Base-by-base conservation (phyloP, 257 asterid genomes). In the Capsicum baccatum region DNA sequence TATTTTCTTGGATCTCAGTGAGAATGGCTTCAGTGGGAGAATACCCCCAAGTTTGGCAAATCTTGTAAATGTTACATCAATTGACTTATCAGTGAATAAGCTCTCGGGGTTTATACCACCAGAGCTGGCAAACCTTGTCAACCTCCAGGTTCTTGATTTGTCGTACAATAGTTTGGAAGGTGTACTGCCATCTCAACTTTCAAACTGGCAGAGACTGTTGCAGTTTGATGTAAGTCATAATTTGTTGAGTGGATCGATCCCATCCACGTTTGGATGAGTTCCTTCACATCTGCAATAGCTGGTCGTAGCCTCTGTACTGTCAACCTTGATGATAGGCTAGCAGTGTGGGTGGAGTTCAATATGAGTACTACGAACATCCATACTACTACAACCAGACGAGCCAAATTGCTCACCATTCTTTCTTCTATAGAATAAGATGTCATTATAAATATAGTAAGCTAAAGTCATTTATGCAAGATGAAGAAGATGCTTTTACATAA, bases 81-180 rank as follows among this genome's bases (percentile, higher is more conserved):
- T 95, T 26, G 88, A 92, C 88, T 89, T 95, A 19, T 93, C 98
- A 48, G 79, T 79, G 86, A 95, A 95, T 86, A 86, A 84, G 74
- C 88, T 95, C 80, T 80, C 88, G 14, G 97, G 95, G 48, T 78
- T 74, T 88, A 78, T 95, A 59, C 97, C 97, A 5, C 83, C 79
- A 3, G 93, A 91, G 86, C 78, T 95, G 47, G 97, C 95, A 84
- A 84, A 81, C 66, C 95, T 95, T 33, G 82, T 63, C 73, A 55
- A 88, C 80, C 95, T 95, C 44, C 89, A 85, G 85, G 68, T 39
- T 37, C 82, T 94, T 68, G 90, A 86, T 87, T 90, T 95, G 62
- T 91, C 98, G 55, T 92, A 88, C 88, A 95, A 95, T 83, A 78
- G 52, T 54, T 90, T 94, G 52, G 89, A 86, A 85, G 96, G 98